phyloP scores from a whole-genome alignment of 2,329 filamentous ascomycete genomes.

The Fusarium stilboides region DNA sequence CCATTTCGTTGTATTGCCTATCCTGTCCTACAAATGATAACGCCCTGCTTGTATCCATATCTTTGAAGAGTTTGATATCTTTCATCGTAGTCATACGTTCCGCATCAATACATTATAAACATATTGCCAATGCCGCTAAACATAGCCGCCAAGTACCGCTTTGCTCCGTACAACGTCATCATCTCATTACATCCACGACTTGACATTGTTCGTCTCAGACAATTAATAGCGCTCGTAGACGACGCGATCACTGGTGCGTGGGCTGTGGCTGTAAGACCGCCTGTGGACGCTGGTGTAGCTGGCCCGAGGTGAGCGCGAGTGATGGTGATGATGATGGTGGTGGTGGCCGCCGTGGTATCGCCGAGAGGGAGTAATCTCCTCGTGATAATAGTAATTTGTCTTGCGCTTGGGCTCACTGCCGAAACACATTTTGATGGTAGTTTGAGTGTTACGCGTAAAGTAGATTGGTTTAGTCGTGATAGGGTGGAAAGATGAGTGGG shows the following conservation, averaged over 20 bases:
- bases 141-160: conserved; percentile 24
- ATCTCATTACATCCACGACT: conserved; percentile 8
- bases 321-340: conserved; percentile 54
- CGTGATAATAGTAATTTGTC: conserved; percentile 69
- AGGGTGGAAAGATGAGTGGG: conserved; percentile 6
- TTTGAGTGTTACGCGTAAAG: conserved; percentile 14
- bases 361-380: conserved; percentile 66
- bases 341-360: conserved; percentile 56
- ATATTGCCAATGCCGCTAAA: conserved; percentile 38
- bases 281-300: conserved; percentile 61
- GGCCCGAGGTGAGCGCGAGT: conserved; percentile 57
- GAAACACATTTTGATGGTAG: conserved; percentile 65
- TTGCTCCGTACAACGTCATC: conserved; percentile 35
- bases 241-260: conserved; percentile 60
- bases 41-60: conserved; percentile 24
- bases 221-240: conserved; percentile 42
- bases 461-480: conserved; percentile 10
- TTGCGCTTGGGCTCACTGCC: conserved; percentile 58
- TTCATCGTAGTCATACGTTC: conserved; percentile 17
- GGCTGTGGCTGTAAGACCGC: conserved; percentile 58
- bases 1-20: conserved; percentile 10
- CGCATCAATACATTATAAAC: conserved; percentile 30
- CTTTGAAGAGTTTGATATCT: conserved; percentile 15
- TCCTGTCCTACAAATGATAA: conserved; percentile 13
- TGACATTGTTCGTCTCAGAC: background rate